phyloP scores from a whole-genome alignment of 768 basidiomycete genomes.

The Lactifluus rugatus region DNA sequence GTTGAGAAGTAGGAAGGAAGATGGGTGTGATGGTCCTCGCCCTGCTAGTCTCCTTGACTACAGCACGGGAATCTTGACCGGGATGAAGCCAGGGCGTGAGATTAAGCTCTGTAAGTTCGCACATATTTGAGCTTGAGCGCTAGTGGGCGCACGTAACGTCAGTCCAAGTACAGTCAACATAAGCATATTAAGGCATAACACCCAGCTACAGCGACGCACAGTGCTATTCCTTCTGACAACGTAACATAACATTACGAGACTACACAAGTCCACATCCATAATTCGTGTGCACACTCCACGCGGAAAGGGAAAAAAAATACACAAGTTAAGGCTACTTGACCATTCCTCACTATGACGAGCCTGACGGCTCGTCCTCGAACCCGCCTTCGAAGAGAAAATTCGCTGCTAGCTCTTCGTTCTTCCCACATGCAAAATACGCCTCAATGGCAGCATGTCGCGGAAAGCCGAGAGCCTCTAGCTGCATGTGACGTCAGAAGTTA shows the following conservation, averaged over 20 bases:
- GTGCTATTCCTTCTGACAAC: background rate
- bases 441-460: slow-evolving; percentile 70
- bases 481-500: background rate
- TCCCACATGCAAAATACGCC: slow-evolving; percentile 92
- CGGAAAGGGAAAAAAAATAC: slow-evolving; percentile 4
- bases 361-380: slow-evolving; percentile 37
- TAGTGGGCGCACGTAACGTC: too few species aligned
- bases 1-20: background rate
- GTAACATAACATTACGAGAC: slow-evolving; percentile 2
- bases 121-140: background rate
- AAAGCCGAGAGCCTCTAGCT: slow-evolving; percentile 88
- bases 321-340: background rate
- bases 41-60: background rate
- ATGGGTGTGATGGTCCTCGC: background rate
- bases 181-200: background rate
- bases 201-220: background rate
- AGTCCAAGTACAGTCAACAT: background rate
- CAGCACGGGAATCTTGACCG: background rate
- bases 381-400: slow-evolving; percentile 80
- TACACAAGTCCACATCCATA: slow-evolving; percentile 2
- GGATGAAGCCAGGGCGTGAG: background rate
- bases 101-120: background rate
- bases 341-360: background rate
- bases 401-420: slow-evolving; percentile 94
- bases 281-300: background rate